phyloP scores from a whole-genome alignment of 2,329 filamentous ascomycete species.

The Anthostomella pinea region DNA sequence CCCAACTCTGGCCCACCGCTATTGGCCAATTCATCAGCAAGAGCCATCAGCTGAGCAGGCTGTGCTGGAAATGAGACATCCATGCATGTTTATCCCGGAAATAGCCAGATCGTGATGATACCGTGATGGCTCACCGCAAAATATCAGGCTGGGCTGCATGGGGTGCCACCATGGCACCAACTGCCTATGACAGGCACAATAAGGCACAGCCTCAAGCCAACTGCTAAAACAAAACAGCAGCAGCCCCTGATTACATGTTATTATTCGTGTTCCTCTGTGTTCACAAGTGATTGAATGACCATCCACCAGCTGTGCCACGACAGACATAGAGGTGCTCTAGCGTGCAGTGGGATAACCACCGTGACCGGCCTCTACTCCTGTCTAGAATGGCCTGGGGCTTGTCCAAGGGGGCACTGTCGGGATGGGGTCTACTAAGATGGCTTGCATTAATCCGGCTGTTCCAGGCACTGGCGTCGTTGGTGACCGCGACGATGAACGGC shows the following conservation, averaged over 20 bases:
- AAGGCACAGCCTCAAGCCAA: constrained; percentile 20
- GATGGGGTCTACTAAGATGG: constrained; percentile 34
- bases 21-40: not conserved
- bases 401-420: constrained; percentile 8
- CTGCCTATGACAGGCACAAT: constrained; percentile 12
- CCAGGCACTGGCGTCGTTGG: constrained; percentile 32
- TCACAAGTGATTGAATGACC: too few relatives aligned
- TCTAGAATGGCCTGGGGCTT: constrained; percentile 17
- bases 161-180: constrained; percentile 2
- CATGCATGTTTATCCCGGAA: constrained; percentile 3
- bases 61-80: not conserved
- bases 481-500: constrained; percentile 33
- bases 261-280: too few relatives aligned
- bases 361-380: too few relatives aligned
- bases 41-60: not conserved
- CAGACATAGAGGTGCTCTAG: too few relatives aligned
- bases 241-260: too few relatives aligned
- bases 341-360: too few relatives aligned
- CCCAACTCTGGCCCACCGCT: not conserved
- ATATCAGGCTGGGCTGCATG: constrained; percentile 16
- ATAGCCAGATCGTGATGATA: constrained; percentile 7
- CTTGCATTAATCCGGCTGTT: constrained; percentile 31
- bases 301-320: too few relatives aligned
- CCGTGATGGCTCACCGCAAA: constrained; percentile 6
- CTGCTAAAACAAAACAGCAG: constrained; percentile 6